phyloP scores from a whole-genome alignment of 768 basidiomycete genomes.

The Suillus plorans region DNA sequence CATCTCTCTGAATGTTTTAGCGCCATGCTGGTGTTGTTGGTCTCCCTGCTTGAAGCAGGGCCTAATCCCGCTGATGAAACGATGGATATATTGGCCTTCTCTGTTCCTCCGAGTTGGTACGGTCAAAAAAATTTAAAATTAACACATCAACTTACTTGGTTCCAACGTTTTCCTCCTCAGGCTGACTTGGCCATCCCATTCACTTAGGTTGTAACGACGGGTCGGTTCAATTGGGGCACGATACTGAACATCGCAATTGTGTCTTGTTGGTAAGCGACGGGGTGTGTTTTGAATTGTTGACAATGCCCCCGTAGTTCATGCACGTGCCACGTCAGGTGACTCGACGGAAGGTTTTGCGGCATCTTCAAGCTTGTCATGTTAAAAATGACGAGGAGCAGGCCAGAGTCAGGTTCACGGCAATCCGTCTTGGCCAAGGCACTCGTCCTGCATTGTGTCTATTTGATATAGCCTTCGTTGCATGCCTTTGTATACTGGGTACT shows the following conservation, averaged over 20 bases:
- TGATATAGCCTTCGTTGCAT: neutral
- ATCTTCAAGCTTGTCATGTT: too few relatives aligned
- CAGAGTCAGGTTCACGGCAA: neutral
- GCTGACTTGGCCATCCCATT: neutral
- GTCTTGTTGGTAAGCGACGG: neutral
- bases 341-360: neutral
- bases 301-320: neutral
- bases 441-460: neutral
- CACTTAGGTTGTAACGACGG: neutral
- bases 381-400: neutral
- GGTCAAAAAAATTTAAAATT: neutral
- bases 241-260: neutral
- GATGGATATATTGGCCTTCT: slow-evolving; percentile 27
- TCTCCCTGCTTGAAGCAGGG: neutral
- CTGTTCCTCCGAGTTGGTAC: slow-evolving; percentile 15
- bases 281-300: neutral
- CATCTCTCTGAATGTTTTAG: neutral
- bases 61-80: slow-evolving; percentile 26
- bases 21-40: neutral
- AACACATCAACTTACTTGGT: neutral
- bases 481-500: neutral
- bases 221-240: neutral
- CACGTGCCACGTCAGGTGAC: neutral
- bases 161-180: neutral
- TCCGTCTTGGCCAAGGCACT: neutral